phyloP scores from a whole-genome alignment of 73 alveolate species.

The Paramecium caudatum region DNA sequence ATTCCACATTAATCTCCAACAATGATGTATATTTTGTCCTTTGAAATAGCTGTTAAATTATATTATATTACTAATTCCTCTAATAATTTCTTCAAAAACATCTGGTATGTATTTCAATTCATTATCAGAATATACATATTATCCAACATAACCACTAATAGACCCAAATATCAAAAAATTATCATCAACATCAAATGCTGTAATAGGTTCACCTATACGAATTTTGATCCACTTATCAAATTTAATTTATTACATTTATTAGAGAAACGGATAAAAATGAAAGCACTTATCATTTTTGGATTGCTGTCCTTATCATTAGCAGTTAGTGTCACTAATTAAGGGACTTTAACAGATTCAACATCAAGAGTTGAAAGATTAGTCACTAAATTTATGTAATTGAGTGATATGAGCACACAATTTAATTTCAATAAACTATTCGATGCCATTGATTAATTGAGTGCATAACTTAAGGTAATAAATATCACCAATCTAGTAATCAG shows the following conservation, averaged over 20 bases:
- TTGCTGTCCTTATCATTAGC: neutral
- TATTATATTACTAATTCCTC: slow-evolving; percentile 54
- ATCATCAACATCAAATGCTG: slow-evolving; percentile 62
- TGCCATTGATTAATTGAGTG: slow-evolving; percentile 59
- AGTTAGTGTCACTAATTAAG: slow-evolving; percentile 5
- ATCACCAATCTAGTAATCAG: neutral
- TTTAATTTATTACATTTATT: slow-evolving; percentile 30
- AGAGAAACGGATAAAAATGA: slow-evolving; percentile 58
- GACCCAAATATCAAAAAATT: slow-evolving; percentile 64
- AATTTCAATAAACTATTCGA: slow-evolving; percentile 48
- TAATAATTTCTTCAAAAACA: slow-evolving; percentile 71
- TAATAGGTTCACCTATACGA: slow-evolving; percentile 75
- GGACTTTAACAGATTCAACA: slow-evolving; percentile 11
- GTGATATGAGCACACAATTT: slow-evolving; percentile 45
- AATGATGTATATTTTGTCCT: neutral
- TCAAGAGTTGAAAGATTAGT: slow-evolving; percentile 32
- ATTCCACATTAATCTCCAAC: slow-evolving; percentile 7
- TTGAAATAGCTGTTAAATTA: neutral
- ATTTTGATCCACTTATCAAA: slow-evolving; percentile 73
- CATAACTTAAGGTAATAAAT: neutral
- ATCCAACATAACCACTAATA: slow-evolving; percentile 74
- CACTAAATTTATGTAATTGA: slow-evolving; percentile 18
- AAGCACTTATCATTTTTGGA: neutral
- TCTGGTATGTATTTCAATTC: slow-evolving; percentile 74
- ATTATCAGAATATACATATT: neutral